Evolutionary conservation across 176 grass and related monocot species (phyloP).

Genomic region (Aegilops longissima): DNA sequence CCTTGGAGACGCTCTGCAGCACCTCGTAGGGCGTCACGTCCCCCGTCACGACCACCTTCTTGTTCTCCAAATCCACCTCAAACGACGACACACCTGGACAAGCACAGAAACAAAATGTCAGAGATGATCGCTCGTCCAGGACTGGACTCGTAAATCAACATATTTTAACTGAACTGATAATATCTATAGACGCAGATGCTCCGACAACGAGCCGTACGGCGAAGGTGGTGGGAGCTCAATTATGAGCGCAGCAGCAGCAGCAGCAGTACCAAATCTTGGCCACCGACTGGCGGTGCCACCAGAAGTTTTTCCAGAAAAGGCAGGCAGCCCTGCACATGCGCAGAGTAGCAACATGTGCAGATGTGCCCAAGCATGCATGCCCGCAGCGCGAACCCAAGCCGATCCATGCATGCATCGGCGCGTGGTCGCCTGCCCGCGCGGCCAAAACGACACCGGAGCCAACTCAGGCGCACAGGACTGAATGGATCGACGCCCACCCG

Average conservation of each 20-base stretch:
- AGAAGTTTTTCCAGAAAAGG: conserved; percentile 32
- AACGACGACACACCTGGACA: conserved; percentile 73
- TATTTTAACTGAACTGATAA: background rate
- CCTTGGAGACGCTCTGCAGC: conserved; percentile 79
- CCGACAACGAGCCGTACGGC: conserved; percentile 1
- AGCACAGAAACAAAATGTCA: too few relatives aligned
- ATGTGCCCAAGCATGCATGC: background rate
- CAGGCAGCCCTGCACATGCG: conserved; percentile 30
- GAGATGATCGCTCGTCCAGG: background rate
- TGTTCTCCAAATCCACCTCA: conserved; percentile 89
- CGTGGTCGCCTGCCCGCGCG: background rate
- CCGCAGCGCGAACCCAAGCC: background rate
- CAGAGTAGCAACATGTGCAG: conserved; percentile 25
- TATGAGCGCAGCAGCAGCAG: background rate
- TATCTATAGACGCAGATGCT: too few relatives aligned
- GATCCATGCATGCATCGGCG: background rate
- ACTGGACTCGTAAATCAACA: background rate
- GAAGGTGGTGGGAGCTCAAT: background rate
- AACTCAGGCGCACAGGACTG: conserved; percentile 27
- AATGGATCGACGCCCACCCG: too few relatives aligned
- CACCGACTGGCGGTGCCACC: conserved; percentile 18
- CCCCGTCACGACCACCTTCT: conserved; percentile 88
- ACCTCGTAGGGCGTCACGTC: conserved; percentile 95
- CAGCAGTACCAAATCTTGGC: conserved; percentile 15
- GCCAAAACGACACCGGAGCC: conserved; percentile 27